Base-by-base conservation (phyloP, 2,329 filamentous ascomycete species). In the Monilinia vaccinii-corymbosi region DNA sequence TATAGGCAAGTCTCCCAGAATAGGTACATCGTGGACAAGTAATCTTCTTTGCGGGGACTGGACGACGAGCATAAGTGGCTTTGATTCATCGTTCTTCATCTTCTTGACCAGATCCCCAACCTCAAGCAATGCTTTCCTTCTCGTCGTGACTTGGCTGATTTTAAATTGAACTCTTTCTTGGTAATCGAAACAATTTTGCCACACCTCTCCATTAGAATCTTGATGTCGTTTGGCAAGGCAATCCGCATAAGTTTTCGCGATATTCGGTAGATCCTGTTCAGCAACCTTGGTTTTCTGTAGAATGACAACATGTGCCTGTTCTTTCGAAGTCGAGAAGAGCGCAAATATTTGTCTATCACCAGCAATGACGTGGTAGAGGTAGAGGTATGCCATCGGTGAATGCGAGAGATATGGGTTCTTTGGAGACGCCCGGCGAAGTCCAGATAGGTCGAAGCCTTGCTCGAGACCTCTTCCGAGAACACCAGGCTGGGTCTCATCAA, bases 301-400 rank as follows among this genome's bases (percentile, higher is more conserved):
- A n/a, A 97, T 87, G 55, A 97, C 80, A 55, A 99, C 83, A 68
- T 96, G 84, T 0, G 92, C 94, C 68, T 94, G 85, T 14, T 85
- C 81, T 64, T 82, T 87, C 0, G 84, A 83, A 0, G 91, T 93
- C 0, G 93, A 97, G 73, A 99, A 96, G 6, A 99, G 73, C 0
- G 91, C 92, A 72, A 97, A 97, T 56, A 99, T 87, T 70, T 99
- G 92, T 40, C 91, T 83, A 61, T 99, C 93, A 3, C 92, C 91
- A 14, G 91, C 86, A 48, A 87, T 86, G 69, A 99, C 88, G 73
- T 99, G 94, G 60, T 96, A 97, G 32, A 99, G 78, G 70, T 94
- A 97, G 58, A 97, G 80, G 71, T 96, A 99, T 23, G 86, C 86
- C 71, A 97, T 79, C 0, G 84, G 79, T 0, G 86, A 84, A 2